Evolutionary conservation across 2,329 filamentous ascomycete species (phyloP).

Genomic region (Sclerotinia sclerotiorum): DNA sequence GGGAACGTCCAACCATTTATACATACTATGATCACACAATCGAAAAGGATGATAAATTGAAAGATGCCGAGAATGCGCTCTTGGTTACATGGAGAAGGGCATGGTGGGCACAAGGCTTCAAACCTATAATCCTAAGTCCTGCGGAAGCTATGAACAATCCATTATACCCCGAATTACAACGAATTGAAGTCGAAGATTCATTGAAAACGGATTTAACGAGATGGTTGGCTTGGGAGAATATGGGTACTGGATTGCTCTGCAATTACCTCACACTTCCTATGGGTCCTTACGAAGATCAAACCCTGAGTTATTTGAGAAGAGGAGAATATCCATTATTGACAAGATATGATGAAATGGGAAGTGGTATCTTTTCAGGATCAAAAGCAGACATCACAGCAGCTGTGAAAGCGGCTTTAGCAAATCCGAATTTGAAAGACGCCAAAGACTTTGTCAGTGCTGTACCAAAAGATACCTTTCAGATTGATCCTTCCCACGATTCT

Average conservation of each 20-base stretch:
- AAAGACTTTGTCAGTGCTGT: conserved; percentile 65
- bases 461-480: conserved; percentile 58
- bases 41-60: conserved; percentile 60
- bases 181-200: conserved; percentile 56
- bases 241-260: conserved; percentile 79
- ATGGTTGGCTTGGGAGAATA: conserved; percentile 91
- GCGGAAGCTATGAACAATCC: conserved; percentile 83
- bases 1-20: conserved; percentile 72
- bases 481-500: conserved; percentile 63
- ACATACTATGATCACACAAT: conserved; percentile 80
- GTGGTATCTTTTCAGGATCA: conserved; percentile 71
- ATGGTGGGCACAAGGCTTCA: conserved; percentile 95
- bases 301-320: conserved; percentile 70
- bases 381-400: conserved; percentile 62
- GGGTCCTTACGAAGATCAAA: conserved; percentile 68
- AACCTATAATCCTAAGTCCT: conserved; percentile 74
- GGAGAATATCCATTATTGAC: conserved; percentile 74
- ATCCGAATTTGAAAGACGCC: conserved; percentile 53
- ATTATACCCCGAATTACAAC: conserved; percentile 69
- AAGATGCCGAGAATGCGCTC: conserved; percentile 73
- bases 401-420: conserved; percentile 60
- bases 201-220: conserved; percentile 72
- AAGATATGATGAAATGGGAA: conserved; percentile 69
- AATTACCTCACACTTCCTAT: conserved; percentile 84
- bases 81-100: conserved; percentile 86